Conservation (phyloP, 352 stramenopile species). For the Globisporangium nagaii region DNA sequence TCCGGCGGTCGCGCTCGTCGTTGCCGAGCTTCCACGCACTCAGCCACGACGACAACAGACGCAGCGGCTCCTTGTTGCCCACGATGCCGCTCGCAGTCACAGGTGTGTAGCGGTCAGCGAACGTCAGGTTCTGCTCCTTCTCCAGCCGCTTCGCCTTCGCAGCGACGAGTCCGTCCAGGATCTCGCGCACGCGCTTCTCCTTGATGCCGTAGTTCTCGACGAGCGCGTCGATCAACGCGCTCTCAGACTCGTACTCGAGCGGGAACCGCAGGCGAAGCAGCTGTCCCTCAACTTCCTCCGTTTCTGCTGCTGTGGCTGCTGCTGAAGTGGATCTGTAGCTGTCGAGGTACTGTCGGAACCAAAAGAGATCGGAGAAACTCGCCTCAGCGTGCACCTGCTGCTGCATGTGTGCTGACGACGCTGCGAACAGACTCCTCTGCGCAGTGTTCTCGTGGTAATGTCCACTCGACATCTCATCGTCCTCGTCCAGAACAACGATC, state of each 20-base stretch:
- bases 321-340: too few species aligned
- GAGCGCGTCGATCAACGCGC: constrained; percentile 45
- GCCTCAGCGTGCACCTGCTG: constrained; percentile 36
- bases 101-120: constrained; percentile 65
- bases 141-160: constrained; percentile 38
- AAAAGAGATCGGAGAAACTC: constrained; percentile 52
- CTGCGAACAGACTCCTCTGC: constrained; percentile 4
- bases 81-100: constrained; percentile 53
- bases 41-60: constrained; percentile 68
- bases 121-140: constrained; percentile 47
- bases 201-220: constrained; percentile 40
- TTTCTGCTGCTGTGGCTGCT: not conserved
- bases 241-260: constrained; percentile 17
- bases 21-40: constrained; percentile 64
- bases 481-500: constrained; percentile 31
- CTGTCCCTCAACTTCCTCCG: not conserved
- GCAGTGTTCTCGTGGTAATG: not conserved
- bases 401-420: constrained; percentile 17
- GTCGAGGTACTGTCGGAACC: constrained; percentile 38
- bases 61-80: constrained; percentile 56
- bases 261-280: not conserved
- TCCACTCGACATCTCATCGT: constrained; percentile 6
- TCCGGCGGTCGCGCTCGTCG: constrained; percentile 30
- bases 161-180: constrained; percentile 35
- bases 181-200: constrained; percentile 53